Conservation (phyloP, 2,329 filamentous ascomycete species). For the Achaetomium macrosporum region DNA sequence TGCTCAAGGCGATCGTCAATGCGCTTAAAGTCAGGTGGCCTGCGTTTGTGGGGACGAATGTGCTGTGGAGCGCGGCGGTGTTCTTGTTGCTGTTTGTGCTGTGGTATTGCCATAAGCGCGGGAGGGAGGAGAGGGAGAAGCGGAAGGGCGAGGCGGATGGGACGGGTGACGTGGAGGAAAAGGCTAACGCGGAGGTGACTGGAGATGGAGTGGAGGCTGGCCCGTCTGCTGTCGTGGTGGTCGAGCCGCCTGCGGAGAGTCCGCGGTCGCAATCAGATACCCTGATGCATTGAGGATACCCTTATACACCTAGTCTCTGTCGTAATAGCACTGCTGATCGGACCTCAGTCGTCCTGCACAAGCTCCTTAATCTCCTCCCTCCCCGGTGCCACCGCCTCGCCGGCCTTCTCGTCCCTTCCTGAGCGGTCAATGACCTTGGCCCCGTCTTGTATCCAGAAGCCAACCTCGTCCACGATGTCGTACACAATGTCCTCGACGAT, state of each 20-base stretch:
- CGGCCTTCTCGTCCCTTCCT: constrained; percentile 38
- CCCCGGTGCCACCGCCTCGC: constrained; percentile 34
- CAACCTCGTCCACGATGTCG: constrained; percentile 90
- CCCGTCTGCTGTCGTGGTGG: constrained; percentile 6
- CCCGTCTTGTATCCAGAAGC: constrained; percentile 74
- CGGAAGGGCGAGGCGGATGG: constrained; percentile 27
- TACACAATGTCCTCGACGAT: constrained; percentile 91
- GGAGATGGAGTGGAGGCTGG: not conserved
- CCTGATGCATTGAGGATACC: not conserved
- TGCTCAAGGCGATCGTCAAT: constrained; percentile 86
- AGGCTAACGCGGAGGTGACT: not conserved
- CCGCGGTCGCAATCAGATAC: constrained; percentile 10
- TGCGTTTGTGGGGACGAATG: constrained; percentile 83
- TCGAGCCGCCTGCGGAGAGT: constrained; percentile 7
- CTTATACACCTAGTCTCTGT: not conserved
- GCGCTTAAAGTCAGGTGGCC: constrained; percentile 85
- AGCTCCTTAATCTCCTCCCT: constrained; percentile 59
- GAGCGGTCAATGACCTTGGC: constrained; percentile 44
- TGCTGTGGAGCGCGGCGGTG: constrained; percentile 81
- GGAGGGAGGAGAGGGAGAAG: constrained; percentile 71
- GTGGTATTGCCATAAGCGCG: constrained; percentile 98
- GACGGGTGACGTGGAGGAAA: not conserved
- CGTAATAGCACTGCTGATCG: not conserved
- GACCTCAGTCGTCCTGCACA: constrained; percentile 52
- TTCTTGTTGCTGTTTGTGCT: constrained; percentile 88